phyloP scores from a whole-genome alignment of 495 filamentous ascomycete species.

The Penicillium atrosanguineum region DNA sequence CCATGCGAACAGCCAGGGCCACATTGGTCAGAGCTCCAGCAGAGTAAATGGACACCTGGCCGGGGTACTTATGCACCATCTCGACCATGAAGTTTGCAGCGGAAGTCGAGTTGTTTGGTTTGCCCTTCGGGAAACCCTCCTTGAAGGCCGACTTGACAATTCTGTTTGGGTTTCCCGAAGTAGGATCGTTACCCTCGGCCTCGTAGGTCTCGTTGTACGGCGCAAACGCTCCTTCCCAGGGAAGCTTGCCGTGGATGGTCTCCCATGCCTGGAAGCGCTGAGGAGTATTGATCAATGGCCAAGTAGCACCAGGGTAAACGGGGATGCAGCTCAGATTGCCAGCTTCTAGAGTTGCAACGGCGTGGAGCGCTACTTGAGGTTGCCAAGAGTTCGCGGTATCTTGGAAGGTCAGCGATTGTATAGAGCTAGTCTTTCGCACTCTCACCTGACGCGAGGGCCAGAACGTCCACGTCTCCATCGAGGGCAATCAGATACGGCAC shows the following conservation, averaged over 20 bases:
- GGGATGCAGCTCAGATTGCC: slow-evolving; percentile 35
- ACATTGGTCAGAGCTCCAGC: slow-evolving; percentile 43
- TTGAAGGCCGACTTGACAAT: slow-evolving; percentile 33
- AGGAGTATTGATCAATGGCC: slow-evolving; percentile 33
- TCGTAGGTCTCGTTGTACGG: slow-evolving; percentile 29
- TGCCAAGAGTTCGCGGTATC: slow-evolving; percentile 36
- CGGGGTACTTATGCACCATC: slow-evolving; percentile 37
- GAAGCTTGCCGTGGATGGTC: slow-evolving; percentile 30
- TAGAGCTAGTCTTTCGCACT: not conserved
- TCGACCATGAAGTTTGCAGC: slow-evolving; percentile 39
- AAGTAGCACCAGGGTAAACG: slow-evolving; percentile 31
- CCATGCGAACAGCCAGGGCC: slow-evolving; percentile 37
- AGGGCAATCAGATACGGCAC: slow-evolving; percentile 32
- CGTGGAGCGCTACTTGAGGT: slow-evolving; percentile 28
- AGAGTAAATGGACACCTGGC: slow-evolving; percentile 33
- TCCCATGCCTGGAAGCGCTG: slow-evolving; percentile 32
- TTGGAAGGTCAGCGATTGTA: not conserved
- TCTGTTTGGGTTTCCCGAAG: slow-evolving; percentile 28
- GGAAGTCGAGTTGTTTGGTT: slow-evolving; percentile 25
- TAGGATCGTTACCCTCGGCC: slow-evolving; percentile 29
- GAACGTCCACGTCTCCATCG: slow-evolving; percentile 26
- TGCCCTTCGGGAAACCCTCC: slow-evolving; percentile 33
- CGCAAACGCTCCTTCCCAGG: slow-evolving; percentile 35
- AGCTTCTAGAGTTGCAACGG: slow-evolving; percentile 30
- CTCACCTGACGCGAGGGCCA: slow-evolving; percentile 28